These are phyloP conservation scores for Trebouxiophyceae sp. DNA, from an alignment of 163 green algal species.

Conservation along the genomic window DNA sequence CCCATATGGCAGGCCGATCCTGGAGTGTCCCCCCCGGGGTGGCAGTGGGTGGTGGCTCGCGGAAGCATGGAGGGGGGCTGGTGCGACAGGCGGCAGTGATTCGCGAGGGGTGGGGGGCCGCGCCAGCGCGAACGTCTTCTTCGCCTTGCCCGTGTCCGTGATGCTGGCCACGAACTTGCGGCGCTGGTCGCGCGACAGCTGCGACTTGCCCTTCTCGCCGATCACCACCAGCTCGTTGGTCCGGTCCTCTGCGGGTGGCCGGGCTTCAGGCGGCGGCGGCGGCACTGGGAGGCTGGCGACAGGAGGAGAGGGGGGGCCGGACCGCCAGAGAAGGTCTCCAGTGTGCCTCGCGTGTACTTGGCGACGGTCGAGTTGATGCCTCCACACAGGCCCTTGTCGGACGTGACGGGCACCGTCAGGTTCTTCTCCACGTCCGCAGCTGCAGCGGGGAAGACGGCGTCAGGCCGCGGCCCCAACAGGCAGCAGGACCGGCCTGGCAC, in stretches of 20 bases:
- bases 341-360: constrained; percentile 61
- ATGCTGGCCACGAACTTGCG: constrained; percentile 49
- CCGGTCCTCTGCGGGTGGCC: constrained; percentile 21
- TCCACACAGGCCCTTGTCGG: constrained; percentile 94
- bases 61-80: too few species aligned
- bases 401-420: constrained; percentile 80
- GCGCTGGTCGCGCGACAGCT: constrained; percentile 66
- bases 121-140: constrained; percentile 80
- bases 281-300: too few species aligned
- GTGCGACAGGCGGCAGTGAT: too few species aligned
- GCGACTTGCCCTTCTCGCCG: constrained; percentile 87
- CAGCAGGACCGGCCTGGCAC: too few species aligned
- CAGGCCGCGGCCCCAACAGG: too few species aligned
- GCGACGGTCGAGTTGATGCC: constrained; percentile 95
- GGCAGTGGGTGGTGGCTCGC: too few species aligned
- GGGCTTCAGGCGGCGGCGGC: not conserved
- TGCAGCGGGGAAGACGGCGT: too few species aligned
- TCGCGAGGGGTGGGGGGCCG: too few species aligned
- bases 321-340: not conserved
- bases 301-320: too few species aligned
- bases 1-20: too few species aligned
- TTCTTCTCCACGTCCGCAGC: constrained; percentile 61
- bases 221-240: constrained; percentile 58
- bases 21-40: too few species aligned
- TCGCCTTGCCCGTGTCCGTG: constrained; percentile 73